phyloP scores from a whole-genome alignment of 2,329 filamentous ascomycete genomes.

The Aquanectria penicillioides region DNA sequence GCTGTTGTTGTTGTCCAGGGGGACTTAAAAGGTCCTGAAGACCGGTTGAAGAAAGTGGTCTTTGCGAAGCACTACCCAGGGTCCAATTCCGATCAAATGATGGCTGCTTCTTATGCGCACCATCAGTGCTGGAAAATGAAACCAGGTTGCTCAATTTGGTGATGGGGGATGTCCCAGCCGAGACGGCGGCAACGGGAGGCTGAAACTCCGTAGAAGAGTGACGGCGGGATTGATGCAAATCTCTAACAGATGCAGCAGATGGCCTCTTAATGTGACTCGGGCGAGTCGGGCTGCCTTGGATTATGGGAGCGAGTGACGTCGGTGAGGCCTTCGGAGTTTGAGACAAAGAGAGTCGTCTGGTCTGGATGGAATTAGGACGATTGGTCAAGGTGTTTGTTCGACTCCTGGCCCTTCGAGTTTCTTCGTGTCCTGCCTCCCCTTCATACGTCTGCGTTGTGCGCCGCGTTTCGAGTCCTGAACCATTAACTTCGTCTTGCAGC shows the following conservation, averaged over 20 bases:
- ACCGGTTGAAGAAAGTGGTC: slow-evolving; percentile 65
- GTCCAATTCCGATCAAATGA: slow-evolving; percentile 79
- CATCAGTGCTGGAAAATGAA: slow-evolving; percentile 53
- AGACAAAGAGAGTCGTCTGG: slow-evolving; percentile 58
- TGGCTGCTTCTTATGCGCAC: slow-evolving; percentile 69
- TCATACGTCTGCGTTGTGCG: slow-evolving; percentile 67
- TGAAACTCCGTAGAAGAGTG: slow-evolving; percentile 88
- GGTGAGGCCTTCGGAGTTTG: slow-evolving; percentile 62
- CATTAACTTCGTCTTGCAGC: slow-evolving; percentile 86
- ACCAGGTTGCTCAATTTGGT: slow-evolving; percentile 56
- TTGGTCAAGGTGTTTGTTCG: slow-evolving; percentile 68
- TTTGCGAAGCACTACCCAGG: slow-evolving; percentile 61
- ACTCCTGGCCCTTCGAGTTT: slow-evolving; percentile 60
- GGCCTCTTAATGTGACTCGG: slow-evolving; percentile 67
- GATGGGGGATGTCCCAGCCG: slow-evolving; percentile 36
- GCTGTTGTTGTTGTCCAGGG: too few species aligned
- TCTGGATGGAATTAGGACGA: slow-evolving; percentile 58
- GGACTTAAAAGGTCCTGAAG: slow-evolving; percentile 55
- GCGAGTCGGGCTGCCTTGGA: slow-evolving; percentile 58
- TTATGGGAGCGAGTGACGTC: slow-evolving; percentile 51
- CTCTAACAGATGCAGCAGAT: slow-evolving; percentile 83
- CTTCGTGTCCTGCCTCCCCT: slow-evolving; percentile 68
- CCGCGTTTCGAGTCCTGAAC: slow-evolving; percentile 53
- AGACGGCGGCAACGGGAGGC: slow-evolving; percentile 42
- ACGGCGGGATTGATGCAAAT: slow-evolving; percentile 83